Base-by-base conservation (phyloP, 805 yeast species). In the Wickerhamiella azymoides region DNA sequence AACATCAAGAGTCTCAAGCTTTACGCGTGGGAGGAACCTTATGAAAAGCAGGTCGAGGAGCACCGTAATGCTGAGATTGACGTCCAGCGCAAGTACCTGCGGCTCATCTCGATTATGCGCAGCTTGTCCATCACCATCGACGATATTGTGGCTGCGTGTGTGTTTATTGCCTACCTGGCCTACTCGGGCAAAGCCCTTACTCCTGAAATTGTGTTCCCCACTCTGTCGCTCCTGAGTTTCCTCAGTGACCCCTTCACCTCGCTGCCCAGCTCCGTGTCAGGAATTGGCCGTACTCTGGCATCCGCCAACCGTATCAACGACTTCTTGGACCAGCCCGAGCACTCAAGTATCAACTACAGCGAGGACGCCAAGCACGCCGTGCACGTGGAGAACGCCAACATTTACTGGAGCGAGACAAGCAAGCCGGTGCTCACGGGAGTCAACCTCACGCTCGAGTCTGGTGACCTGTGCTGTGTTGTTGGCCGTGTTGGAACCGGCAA, bases 401-500 rank as follows among this genome's bases (percentile, higher is more conserved):
- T 49, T 1, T 28, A 43, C n/a, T 53, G 56, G 53, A 48, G 43
- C 9, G 47, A 36, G 11, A 88, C 83, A 1, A 30, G 27, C 17
- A 39, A 25, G 16, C 38, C 38, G 5, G 39, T 41, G 14, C n/a
- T 42, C 14, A 75, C 73, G 49, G 67, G 77, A 52, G 72, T 84
- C 42, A 74, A 76, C 54, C 73, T 83, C 48, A 61, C 56, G 18
- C 80, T 86, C 10, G 72, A 68, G 43, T 82, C 82, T 55, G 93
- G 92, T 47, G 82, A 84, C 50, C 68, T 88, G 52, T 74, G 78
- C 49, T 88, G 96, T 65, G 72, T 88, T 51, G 85, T 86, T 28
- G 96, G 96, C 28, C 74, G 74, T 54, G 96, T 89, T 43, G 97
- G 96, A 28, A 68, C 83, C 16, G 97, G 96, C 52, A 88, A 88